Evolutionary conservation across 805 yeast genomes (phyloP).

Genomic region (Ascoidea rubescens): DNA sequence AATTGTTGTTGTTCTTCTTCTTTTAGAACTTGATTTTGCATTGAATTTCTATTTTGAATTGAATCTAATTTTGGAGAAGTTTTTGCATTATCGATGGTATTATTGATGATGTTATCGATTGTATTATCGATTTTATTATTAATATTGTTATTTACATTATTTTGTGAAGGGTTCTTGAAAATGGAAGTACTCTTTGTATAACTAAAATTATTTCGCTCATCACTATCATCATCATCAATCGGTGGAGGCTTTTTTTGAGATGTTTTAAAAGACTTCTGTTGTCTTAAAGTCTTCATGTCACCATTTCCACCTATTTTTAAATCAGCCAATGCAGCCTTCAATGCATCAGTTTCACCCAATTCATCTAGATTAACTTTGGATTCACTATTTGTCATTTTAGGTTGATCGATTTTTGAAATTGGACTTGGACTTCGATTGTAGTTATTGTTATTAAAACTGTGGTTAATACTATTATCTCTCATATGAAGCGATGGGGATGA

Average conservation of each 20-base stretch:
- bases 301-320: constrained; percentile 28
- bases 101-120: neutral
- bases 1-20: no score
- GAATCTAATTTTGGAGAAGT: neutral
- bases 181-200: no score
- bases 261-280: constrained; percentile 13
- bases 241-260: neutral
- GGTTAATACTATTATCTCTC: constrained; percentile 2
- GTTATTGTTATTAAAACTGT: constrained; percentile 3
- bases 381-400: constrained; percentile 9
- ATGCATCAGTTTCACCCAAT: constrained; percentile 26
- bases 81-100: neutral
- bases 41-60: no score
- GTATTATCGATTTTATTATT: no score
- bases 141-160: no score
- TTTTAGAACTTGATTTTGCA: no score
- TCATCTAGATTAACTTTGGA: constrained; percentile 10
- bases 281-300: constrained; percentile 23
- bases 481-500: neutral
- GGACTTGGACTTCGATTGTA: neutral
- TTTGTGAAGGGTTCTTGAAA: no score
- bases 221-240: neutral
- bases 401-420: constrained; percentile 6
- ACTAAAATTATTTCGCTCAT: neutral
- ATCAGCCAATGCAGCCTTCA: constrained; percentile 39